phyloP scores from a whole-genome alignment of 73 alveolate genomes.

The Paramecium pentaurelia region DNA sequence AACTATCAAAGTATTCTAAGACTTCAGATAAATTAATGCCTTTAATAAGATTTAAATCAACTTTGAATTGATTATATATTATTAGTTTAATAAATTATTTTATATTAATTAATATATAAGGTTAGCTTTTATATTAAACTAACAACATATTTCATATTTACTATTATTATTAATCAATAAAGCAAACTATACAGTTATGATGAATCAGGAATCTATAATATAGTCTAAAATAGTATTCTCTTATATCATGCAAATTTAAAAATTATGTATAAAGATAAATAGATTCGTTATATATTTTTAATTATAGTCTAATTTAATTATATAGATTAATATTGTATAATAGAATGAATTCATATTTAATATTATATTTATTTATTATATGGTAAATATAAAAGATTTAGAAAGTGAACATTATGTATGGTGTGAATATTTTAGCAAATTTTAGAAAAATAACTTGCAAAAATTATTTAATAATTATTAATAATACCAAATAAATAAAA shows the following conservation, averaged over 20 bases:
- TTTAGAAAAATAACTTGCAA: neutral
- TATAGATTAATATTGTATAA: too few species aligned
- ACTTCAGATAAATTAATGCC: neutral
- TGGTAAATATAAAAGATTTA: too few species aligned
- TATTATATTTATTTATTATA: too few species aligned
- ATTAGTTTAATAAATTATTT: neutral
- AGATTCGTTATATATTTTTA: too few species aligned
- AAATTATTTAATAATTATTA: too few species aligned
- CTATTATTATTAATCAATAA: neutral
- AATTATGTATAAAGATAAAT: neutral
- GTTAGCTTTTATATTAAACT: neutral
- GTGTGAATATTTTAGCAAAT: too few species aligned
- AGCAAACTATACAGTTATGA: neutral
- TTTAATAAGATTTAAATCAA: neutral
- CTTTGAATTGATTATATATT: neutral
- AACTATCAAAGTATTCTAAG: neutral
- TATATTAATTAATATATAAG: neutral
- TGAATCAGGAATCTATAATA: neutral
- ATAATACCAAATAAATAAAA: too few species aligned
- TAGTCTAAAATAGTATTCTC: neutral
- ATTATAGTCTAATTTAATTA: too few species aligned
- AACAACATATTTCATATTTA: neutral
- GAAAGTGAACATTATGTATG: neutral
- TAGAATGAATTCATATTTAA: too few species aligned
- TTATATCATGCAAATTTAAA: neutral